Evolutionary conservation across 352 stramenopile species (phyloP).

Genomic region (Pythium chondricola): DNA sequence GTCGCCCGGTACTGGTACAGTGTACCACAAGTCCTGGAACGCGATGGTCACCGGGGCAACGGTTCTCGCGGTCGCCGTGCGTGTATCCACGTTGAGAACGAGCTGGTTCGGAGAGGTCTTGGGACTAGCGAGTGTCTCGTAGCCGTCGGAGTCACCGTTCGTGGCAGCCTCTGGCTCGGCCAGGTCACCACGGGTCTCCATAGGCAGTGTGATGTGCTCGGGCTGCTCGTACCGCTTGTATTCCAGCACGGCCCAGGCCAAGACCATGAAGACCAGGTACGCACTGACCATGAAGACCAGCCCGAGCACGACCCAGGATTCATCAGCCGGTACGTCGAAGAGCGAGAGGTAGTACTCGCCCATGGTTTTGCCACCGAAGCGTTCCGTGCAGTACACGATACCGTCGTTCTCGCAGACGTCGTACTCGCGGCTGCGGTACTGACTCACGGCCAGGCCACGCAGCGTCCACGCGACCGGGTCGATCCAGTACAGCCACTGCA

Average conservation of each 20-base stretch:
- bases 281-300: constrained; percentile 36
- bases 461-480: constrained; percentile 57
- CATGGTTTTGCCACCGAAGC: constrained; percentile 26
- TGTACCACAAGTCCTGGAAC: constrained; percentile 61
- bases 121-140: constrained; percentile 24
- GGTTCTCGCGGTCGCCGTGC: constrained; percentile 7
- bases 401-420: constrained; percentile 33
- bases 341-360: constrained; percentile 39
- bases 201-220: constrained; percentile 32
- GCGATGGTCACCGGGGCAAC: constrained; percentile 40
- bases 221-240: constrained; percentile 55
- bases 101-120: constrained; percentile 12
- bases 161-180: constrained; percentile 1
- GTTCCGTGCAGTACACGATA: constrained; percentile 31
- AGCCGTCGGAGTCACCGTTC: constrained; percentile 14
- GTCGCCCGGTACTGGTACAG: constrained; percentile 34
- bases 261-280: constrained; percentile 52
- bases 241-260: constrained; percentile 45
- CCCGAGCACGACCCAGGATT: constrained; percentile 36
- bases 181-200: constrained; percentile 10
- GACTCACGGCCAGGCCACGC: constrained; percentile 32
- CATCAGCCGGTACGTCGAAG: constrained; percentile 37
- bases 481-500: constrained; percentile 73
- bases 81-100: constrained; percentile 23
- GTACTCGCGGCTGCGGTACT: constrained; percentile 35